These are phyloP conservation scores for Penicillium riverlandense DNA, from an alignment of 495 filamentous ascomycete genomes.

Conservation along the genomic window DNA sequence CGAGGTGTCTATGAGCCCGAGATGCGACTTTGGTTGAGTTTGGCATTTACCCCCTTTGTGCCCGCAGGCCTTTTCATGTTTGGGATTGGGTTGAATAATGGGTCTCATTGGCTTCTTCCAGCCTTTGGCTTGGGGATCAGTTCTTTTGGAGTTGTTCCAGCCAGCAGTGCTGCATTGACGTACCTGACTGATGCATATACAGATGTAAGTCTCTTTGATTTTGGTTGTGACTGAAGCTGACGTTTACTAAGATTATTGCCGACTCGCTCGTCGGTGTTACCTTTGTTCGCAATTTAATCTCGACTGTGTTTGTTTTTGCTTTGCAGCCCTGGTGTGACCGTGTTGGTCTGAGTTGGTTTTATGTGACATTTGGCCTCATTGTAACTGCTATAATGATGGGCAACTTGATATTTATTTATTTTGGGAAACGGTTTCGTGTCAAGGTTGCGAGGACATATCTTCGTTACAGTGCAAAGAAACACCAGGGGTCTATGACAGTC, in stretches of 20 bases:
- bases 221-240: no score
- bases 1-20: constrained; percentile 31
- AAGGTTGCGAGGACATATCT: constrained; percentile 6
- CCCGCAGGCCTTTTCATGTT: constrained; percentile 25
- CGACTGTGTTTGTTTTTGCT: constrained; percentile 25
- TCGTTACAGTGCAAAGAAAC: constrained; percentile 5
- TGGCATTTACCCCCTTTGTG: constrained; percentile 16
- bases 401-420: constrained; percentile 15
- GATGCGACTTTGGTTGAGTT: constrained; percentile 21
- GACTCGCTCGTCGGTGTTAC: constrained; percentile 28
- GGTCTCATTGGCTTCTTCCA: constrained; percentile 19
- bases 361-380: constrained; percentile 15
- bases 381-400: constrained; percentile 6
- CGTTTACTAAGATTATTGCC: constrained; percentile 19
- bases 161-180: constrained; percentile 21
- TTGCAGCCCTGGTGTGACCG: constrained; percentile 23
- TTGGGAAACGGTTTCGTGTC: constrained; percentile 10
- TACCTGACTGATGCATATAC: constrained; percentile 30
- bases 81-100: constrained; percentile 23
- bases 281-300: constrained; percentile 21
- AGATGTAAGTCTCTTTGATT: constrained; percentile 14
- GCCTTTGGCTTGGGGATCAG: constrained; percentile 20
- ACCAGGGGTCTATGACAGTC: neutral
- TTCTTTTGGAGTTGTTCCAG: constrained; percentile 17
- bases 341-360: constrained; percentile 15